Evolutionary conservation across 345 rosid genomes (phyloP).

Genomic region (Erucastrum elatum): DNA sequence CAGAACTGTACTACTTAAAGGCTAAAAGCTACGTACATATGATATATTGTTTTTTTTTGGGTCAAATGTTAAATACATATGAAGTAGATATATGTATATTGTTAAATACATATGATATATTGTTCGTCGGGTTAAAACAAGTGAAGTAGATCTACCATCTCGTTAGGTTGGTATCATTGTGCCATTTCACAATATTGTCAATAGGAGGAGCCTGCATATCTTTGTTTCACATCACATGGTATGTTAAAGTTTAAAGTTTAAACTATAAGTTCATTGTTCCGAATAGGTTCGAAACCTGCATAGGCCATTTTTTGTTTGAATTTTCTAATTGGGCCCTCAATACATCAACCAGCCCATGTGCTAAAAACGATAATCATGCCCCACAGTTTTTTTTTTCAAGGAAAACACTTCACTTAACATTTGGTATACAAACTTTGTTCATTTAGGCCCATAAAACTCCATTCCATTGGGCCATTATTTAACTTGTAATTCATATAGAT

Average conservation of each 20-base stretch:
- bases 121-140: neutral
- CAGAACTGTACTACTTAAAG: neutral
- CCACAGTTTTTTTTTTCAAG: neutral
- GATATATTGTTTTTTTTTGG: neutral
- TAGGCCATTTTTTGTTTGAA: neutral
- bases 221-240: neutral
- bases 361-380: neutral
- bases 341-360: neutral
- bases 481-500: neutral
- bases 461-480: slow-evolving; percentile 2
- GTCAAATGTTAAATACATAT: too few relatives aligned
- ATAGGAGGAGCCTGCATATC: neutral
- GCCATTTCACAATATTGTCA: neutral
- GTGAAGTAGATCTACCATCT: neutral
- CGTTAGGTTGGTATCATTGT: neutral
- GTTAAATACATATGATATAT: neutral
- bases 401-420: neutral
- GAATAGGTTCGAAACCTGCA: neutral
- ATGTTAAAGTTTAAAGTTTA: neutral
- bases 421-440: neutral
- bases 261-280: slow-evolving; percentile 18
- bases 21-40: neutral
- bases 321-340: neutral
- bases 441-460: neutral
- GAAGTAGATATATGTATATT: neutral